These are phyloP conservation scores for Backusella psychrophila DNA, from an alignment of 192 early-diverging fungal species.

Conservation along the genomic window DNA sequence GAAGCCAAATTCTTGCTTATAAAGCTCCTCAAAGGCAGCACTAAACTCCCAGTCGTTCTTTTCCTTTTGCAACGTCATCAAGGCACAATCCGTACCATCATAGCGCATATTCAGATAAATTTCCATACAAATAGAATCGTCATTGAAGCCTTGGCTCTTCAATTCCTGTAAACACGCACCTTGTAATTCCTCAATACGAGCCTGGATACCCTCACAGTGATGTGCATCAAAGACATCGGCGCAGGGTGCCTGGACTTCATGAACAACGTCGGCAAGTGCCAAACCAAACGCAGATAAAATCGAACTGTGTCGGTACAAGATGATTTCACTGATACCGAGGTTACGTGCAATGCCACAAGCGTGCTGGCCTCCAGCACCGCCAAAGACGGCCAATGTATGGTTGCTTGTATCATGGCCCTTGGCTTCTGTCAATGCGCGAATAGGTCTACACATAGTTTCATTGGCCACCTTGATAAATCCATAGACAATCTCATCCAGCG, in stretches of 20 bases:
- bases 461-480: slow-evolving; percentile 97
- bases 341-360: slow-evolving; percentile 90
- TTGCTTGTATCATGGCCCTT: slow-evolving; percentile 84
- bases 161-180: slow-evolving; percentile 52
- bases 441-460: slow-evolving; percentile 95
- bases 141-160: slow-evolving; percentile 66
- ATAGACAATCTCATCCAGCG: slow-evolving; percentile 84
- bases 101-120: slow-evolving; percentile 89
- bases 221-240: slow-evolving; percentile 45
- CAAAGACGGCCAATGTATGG: slow-evolving; percentile 90
- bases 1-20: slow-evolving; percentile 96
- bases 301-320: slow-evolving; percentile 86
- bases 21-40: slow-evolving; percentile 65
- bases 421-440: slow-evolving; percentile 89
- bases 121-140: slow-evolving; percentile 52
- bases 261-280: slow-evolving; percentile 85
- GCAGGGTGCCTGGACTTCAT: slow-evolving; percentile 87
- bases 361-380: slow-evolving; percentile 95
- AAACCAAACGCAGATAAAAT: slow-evolving; percentile 95
- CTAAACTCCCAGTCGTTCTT: slow-evolving; percentile 64
- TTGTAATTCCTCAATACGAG: slow-evolving; percentile 52
- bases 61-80: slow-evolving; percentile 82
- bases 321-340: slow-evolving; percentile 81
- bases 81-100: slow-evolving; percentile 86
- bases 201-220: slow-evolving; percentile 32